Conservation (phyloP, 83 land plant species). For the Larix sibirica region DNA sequence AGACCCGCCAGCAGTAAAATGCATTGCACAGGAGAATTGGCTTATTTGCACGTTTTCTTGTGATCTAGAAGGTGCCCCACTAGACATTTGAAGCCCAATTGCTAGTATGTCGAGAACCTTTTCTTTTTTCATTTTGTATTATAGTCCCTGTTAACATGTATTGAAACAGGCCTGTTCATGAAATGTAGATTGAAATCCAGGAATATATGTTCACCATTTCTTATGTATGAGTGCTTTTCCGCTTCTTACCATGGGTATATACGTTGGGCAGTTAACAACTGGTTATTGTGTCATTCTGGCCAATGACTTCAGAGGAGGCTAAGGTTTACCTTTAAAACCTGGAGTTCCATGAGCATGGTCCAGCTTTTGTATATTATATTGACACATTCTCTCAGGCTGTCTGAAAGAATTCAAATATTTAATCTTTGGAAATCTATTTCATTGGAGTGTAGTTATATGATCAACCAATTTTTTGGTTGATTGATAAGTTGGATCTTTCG, state of each 20-base stretch:
- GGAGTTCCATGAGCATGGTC: neutral
- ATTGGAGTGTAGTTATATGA: neutral
- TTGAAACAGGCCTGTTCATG: neutral
- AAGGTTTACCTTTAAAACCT: neutral
- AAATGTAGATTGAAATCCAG: neutral
- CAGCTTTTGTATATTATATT: conserved; percentile 1
- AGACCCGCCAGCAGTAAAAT: neutral
- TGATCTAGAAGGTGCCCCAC: neutral
- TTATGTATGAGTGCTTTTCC: neutral
- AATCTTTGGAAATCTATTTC: neutral
- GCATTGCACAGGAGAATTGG: neutral
- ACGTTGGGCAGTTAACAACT: neutral
- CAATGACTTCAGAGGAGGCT: neutral
- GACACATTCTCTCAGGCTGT: neutral
- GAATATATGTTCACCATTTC: neutral
- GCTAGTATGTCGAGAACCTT: neutral
- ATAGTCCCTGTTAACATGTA: neutral
- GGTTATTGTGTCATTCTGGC: neutral
- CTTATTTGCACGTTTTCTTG: neutral
- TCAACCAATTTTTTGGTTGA: too few species aligned
- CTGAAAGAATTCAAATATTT: neutral
- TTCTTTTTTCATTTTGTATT: conserved; percentile 6
- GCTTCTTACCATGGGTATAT: neutral
- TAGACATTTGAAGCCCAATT: neutral
- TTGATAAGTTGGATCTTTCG: too few species aligned